Evolutionary conservation across 2,329 filamentous ascomycete species (phyloP), one percentile per base, ranked within the genome.

Genomic region (Cercospora sesami): DNA sequence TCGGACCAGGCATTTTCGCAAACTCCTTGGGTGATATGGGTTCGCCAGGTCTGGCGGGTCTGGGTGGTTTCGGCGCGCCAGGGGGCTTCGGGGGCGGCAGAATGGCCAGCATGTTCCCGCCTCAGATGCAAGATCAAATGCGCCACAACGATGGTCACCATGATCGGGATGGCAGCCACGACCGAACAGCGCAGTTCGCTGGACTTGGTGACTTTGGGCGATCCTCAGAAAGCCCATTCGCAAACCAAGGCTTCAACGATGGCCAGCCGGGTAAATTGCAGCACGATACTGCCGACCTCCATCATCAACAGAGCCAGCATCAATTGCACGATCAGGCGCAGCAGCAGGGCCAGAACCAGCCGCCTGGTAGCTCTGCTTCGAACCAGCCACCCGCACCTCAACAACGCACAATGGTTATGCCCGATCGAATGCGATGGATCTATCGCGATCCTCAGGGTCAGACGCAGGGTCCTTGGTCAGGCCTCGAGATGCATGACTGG

Each of bases 401-500:
- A 75, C 88, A 91, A 71, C 90, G 93, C 16, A 94, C 91, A 55
- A 98, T 99, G 94, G 94, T 99, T 5, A 98, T 99, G 95, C 95
- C 95, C 2, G 95, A 99, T 79, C 87, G 96, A 14, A 99, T 99
- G 93, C 87, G 94, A 75, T 99, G 95, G 95, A 94, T 97, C 18
- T 99, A 99, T 78, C 89, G 96, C 63, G 95, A 99, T 78, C 95
- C 95, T 5, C 92, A 96, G 77, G 93, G 93, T 23, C 91, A 92
- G 70, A 90, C 93, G 5, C 95, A 99, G 78, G 95, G 95, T 0
- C 95, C 95, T 0, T 99, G 95, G 81, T 97, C 93, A 45, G 95
- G 95, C 1, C 83, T 99, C 60, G 95, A 99, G 80, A 99, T 99
- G 95, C 96, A 99, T 74, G 96, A 99, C 75, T 99, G 95, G 95